phyloP scores from a whole-genome alignment of 345 rosid genomes.

The Pistacia atlantica region DNA sequence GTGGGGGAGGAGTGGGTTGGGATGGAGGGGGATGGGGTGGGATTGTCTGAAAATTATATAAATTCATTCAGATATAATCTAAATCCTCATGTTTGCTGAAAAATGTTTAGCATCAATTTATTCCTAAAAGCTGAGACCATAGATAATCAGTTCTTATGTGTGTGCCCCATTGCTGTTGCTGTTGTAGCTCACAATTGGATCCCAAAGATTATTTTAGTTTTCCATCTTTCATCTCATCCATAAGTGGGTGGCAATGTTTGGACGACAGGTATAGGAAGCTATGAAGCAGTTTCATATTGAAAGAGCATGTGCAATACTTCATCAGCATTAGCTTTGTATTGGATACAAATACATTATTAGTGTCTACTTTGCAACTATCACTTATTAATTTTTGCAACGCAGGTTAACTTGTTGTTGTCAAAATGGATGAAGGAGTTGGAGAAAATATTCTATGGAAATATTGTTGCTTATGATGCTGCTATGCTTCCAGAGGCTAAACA shows the following conservation, averaged over 20 bases:
- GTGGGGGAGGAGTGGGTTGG: no score
- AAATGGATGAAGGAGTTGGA: constrained; percentile 99
- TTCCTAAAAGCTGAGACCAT: neutral
- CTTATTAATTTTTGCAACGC: constrained; percentile 25
- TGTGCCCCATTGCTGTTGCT: neutral
- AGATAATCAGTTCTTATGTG: neutral
- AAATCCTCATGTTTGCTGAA: neutral
- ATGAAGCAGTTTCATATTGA: neutral
- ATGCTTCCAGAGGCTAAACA: constrained; percentile 83
- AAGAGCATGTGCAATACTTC: neutral
- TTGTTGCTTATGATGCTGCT: constrained; percentile 85
- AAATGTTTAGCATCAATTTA: neutral
- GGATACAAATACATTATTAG: neutral
- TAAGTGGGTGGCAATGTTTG: neutral
- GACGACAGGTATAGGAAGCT: neutral
- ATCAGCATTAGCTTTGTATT: neutral
- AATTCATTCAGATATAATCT: neutral
- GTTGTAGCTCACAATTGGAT: neutral
- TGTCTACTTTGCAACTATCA: neutral
- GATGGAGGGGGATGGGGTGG: no score
- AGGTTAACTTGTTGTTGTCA: constrained; percentile 83
- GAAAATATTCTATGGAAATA: constrained; percentile 91
- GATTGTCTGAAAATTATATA: neutral
- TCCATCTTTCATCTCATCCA: neutral
- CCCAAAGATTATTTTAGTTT: neutral